Conservation (phyloP, 495 filamentous ascomycete genomes). For the Penicillium paxilli region DNA sequence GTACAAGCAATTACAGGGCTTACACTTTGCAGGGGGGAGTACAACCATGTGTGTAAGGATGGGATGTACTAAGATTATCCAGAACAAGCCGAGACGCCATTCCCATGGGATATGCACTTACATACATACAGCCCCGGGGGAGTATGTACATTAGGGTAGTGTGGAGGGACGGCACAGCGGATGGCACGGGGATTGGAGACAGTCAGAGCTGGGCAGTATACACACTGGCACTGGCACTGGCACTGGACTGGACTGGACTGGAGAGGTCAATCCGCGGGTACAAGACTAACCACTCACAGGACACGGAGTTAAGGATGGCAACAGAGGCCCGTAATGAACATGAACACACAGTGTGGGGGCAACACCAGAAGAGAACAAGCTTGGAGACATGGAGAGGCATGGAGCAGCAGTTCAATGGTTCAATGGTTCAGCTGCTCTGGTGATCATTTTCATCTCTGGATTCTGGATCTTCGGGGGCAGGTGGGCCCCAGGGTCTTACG, state of each 20-base stretch:
- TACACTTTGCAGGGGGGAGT: background rate
- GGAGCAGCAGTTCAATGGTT: background rate
- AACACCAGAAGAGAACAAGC: background rate
- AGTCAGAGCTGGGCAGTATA: too few relatives aligned
- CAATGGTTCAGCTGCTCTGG: background rate
- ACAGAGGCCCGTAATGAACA: conserved; percentile 3
- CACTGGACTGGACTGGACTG: background rate
- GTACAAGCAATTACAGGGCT: background rate
- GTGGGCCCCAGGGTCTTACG: background rate
- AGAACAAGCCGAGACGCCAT: too few relatives aligned
- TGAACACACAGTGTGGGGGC: background rate
- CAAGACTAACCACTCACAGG: background rate
- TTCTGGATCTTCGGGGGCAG: conserved; percentile 1
- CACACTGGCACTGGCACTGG: background rate
- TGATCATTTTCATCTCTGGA: background rate
- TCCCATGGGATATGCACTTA: background rate
- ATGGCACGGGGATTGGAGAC: background rate
- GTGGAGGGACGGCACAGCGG: background rate
- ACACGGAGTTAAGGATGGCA: conserved; percentile 11
- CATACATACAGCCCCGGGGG: too few relatives aligned
- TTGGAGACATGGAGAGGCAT: background rate
- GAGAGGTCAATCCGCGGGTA: conserved; percentile 1
- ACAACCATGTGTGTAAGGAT: too few relatives aligned
- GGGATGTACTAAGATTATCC: too few relatives aligned
- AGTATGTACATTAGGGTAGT: too few relatives aligned